Percentiles rank a stretch among this genome's conserved stretches.
phyloP scores from a whole-genome alignment of 78 protist species.

The Speleostelium caveatum region DNA sequence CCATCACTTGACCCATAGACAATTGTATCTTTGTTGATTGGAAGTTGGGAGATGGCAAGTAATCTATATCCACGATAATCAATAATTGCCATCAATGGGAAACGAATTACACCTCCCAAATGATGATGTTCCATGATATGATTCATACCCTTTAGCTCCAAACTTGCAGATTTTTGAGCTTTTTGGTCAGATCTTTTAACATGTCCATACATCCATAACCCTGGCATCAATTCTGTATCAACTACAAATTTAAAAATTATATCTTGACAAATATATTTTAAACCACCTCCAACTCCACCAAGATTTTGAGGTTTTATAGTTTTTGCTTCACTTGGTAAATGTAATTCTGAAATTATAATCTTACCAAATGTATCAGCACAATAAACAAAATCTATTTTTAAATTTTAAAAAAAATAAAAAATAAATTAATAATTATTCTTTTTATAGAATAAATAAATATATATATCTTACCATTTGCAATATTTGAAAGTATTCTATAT shows the following conservation, averaged over 20 bases:
- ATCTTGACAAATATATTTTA: slow-evolving; percentile 37
- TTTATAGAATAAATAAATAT: no score
- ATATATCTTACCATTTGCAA: slow-evolving; percentile 7
- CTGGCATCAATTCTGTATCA: slow-evolving; percentile 29
- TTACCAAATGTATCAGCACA: slow-evolving; percentile 77
- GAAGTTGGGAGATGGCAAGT: slow-evolving; percentile 61
- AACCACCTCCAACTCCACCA: slow-evolving; percentile 83
- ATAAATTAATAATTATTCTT: background rate
- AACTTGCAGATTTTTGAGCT: slow-evolving; percentile 53
- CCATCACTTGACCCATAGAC: slow-evolving; percentile 80
- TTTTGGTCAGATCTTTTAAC: slow-evolving; percentile 26
- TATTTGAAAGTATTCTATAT: slow-evolving; percentile 17
- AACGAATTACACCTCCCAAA: background rate
- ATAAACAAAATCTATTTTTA: slow-evolving; percentile 49
- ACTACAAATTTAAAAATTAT: slow-evolving; percentile 68
- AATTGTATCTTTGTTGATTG: slow-evolving; percentile 55
- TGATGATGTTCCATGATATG: slow-evolving; percentile 18
- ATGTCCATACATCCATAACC: slow-evolving; percentile 65
- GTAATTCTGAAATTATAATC: slow-evolving; percentile 72
- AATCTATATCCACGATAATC: slow-evolving; percentile 74
- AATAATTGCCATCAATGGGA: slow-evolving; percentile 76
- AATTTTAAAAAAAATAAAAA: background rate
- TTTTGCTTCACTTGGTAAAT: slow-evolving; percentile 47
- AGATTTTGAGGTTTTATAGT: slow-evolving; percentile 49
- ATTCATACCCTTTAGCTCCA: slow-evolving; percentile 60